Conservation (phyloP, 345 rosid genomes). For the Syzygium jambos region DNA sequence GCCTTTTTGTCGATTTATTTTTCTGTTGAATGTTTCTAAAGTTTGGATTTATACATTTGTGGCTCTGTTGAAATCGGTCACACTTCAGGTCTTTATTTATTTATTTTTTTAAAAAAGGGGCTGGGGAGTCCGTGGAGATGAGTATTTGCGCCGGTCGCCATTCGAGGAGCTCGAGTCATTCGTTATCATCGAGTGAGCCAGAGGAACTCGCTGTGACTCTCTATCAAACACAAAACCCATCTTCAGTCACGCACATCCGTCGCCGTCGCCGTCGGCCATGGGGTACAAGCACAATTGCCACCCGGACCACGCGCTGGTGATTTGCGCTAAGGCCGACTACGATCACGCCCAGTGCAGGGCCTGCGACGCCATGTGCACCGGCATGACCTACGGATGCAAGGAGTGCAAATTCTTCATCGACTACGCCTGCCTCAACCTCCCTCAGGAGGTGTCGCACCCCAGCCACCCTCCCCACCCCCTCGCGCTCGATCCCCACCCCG, state of each 20-base stretch:
- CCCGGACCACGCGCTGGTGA: neutral
- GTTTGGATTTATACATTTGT: too few relatives aligned
- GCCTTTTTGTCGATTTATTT: too few relatives aligned
- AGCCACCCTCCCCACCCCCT: neutral
- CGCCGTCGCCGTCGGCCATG: neutral
- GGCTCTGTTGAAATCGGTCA: neutral
- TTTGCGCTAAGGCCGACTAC: neutral
- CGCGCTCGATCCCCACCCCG: neutral
- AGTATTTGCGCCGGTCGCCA: neutral
- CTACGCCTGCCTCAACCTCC: neutral
- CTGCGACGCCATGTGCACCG: neutral
- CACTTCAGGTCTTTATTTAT: too few relatives aligned
- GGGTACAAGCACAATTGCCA: neutral
- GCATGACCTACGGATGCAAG: neutral
- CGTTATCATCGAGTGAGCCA: too few relatives aligned
- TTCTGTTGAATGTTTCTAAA: too few relatives aligned
- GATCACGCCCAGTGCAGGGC: neutral
- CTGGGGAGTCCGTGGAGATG: neutral
- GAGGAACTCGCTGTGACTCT: too few relatives aligned
- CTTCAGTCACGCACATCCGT: neutral
- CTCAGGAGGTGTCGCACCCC: neutral
- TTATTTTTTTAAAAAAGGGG: too few relatives aligned
- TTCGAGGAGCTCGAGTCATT: neutral
- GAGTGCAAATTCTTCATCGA: neutral
- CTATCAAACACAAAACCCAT: too few relatives aligned